phyloP scores from a whole-genome alignment of 805 yeast genomes.

The Candida piceae region DNA sequence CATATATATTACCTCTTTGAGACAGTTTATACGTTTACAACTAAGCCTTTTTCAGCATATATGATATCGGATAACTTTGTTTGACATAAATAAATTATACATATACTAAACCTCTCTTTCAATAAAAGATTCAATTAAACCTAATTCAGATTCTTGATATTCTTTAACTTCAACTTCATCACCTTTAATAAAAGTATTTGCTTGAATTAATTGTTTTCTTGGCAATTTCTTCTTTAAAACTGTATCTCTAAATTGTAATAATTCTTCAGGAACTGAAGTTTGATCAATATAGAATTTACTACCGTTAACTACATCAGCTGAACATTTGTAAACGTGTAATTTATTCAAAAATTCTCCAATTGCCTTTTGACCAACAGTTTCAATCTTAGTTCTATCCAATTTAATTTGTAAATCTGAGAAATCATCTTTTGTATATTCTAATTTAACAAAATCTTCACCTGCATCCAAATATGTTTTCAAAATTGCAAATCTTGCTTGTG shows the following conservation, averaged over 20 bases:
- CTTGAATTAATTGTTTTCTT: slow-evolving; percentile 79
- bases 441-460: slow-evolving; percentile 50
- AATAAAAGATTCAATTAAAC: slow-evolving; percentile 73
- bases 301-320: slow-evolving; percentile 69
- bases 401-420: slow-evolving; percentile 56
- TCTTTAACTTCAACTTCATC: slow-evolving; percentile 53
- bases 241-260: slow-evolving; percentile 59
- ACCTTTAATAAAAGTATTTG: slow-evolving; percentile 53
- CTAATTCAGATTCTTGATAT: slow-evolving; percentile 67
- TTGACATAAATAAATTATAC: too few species aligned
- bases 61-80: too few species aligned
- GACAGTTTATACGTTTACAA: too few species aligned
- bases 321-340: slow-evolving; percentile 73
- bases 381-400: slow-evolving; percentile 59
- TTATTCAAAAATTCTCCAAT: slow-evolving; percentile 65
- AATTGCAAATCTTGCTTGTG: slow-evolving; percentile 88
- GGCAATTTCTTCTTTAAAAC: slow-evolving; percentile 74
- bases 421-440: slow-evolving; percentile 43
- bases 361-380: slow-evolving; percentile 65
- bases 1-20: too few species aligned
- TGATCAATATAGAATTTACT: slow-evolving; percentile 56
- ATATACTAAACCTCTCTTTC: too few species aligned
- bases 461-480: slow-evolving; percentile 69
- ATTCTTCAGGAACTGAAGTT: slow-evolving; percentile 61
- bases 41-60: too few species aligned